These are phyloP conservation scores for Alternaria consortialis DNA, from an alignment of 2,329 filamentous ascomycete species.

Conservation along the genomic window DNA sequence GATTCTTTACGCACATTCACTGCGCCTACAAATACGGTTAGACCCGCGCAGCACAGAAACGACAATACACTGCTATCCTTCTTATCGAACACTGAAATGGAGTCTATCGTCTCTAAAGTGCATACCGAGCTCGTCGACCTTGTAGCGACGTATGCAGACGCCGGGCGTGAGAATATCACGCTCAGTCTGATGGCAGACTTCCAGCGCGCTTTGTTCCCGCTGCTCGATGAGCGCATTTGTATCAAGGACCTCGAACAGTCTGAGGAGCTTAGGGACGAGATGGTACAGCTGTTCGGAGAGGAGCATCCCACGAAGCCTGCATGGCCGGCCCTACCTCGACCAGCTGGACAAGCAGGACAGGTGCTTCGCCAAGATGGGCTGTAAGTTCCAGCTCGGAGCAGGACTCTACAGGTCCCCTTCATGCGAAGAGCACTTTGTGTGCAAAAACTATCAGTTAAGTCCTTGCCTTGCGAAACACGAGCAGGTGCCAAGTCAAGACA, in stretches of 20 bases:
- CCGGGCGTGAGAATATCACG: conserved; percentile 5
- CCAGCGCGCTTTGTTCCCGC: conserved; percentile 3
- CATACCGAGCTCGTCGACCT: conserved; percentile 1
- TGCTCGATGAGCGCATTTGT: conserved; percentile 4
- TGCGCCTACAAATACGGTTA: background rate
- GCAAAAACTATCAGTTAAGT: background rate
- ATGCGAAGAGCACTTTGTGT: conserved; percentile 4
- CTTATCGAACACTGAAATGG: background rate
- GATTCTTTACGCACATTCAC: background rate
- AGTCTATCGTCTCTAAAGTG: conserved; percentile 4
- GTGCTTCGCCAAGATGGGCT: background rate
- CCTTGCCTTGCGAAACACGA: background rate
- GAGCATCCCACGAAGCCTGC: conserved; percentile 1
- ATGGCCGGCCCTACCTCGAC: conserved; percentile 7
- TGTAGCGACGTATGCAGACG: background rate
- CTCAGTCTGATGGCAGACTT: conserved; percentile 11
- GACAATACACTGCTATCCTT: background rate
- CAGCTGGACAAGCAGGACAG: conserved; percentile 2
- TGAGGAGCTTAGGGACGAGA: conserved; percentile 3
- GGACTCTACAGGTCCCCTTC: conserved; percentile 7
- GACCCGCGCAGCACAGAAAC: background rate
- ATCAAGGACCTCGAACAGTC: conserved; percentile 10
- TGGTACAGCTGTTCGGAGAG: background rate
- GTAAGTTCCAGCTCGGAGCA: conserved; percentile 2
- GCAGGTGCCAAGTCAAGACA: background rate